Evolutionary conservation across 2,329 filamentous ascomycete genomes (phyloP).

Genomic region (Capronia epimyces): DNA sequence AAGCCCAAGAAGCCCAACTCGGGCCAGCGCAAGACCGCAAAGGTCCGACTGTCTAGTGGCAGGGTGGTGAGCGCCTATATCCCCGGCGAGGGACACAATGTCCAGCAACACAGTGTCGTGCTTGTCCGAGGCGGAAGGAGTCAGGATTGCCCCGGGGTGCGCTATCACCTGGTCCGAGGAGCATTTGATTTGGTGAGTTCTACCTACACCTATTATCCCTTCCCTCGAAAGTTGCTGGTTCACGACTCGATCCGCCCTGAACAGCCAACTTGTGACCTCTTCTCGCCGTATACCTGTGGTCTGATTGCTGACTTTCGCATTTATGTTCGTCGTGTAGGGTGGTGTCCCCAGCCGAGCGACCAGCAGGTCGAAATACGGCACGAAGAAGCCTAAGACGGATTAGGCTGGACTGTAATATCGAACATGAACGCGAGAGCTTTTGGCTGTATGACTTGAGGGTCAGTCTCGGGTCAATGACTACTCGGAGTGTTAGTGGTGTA

Average conservation of each 20-base stretch:
- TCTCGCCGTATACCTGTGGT: background rate
- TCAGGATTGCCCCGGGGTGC: conserved; percentile 98
- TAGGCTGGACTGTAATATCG: conserved; percentile 25
- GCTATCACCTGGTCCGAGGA: conserved; percentile 87
- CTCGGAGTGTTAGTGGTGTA: too few relatives aligned
- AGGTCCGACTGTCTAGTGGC: conserved; percentile 81
- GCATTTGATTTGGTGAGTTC: conserved; percentile 81
- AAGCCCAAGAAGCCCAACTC: conserved; percentile 99
- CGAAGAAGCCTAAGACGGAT: conserved; percentile 93
- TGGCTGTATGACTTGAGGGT: too few relatives aligned
- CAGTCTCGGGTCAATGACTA: too few relatives aligned
- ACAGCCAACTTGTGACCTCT: too few relatives aligned
- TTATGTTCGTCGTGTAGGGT: conserved; percentile 69
- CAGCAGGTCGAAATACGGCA: conserved; percentile 92
- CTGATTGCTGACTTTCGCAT: conserved; percentile 8
- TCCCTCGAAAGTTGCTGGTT: conserved; percentile 1
- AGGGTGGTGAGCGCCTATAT: conserved; percentile 90
- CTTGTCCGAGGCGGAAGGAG: conserved; percentile 86
- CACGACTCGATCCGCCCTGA: too few relatives aligned
- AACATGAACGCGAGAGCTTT: background rate
- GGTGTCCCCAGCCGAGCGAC: conserved; percentile 81
- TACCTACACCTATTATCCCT: too few relatives aligned
- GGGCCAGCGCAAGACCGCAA: conserved; percentile 89
- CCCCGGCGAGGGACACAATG: conserved; percentile 95
- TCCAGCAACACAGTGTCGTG: conserved; percentile 97